Conservation (phyloP, 1,284 basidiomycete genomes). For the Leucoagaricus sp. region DNA sequence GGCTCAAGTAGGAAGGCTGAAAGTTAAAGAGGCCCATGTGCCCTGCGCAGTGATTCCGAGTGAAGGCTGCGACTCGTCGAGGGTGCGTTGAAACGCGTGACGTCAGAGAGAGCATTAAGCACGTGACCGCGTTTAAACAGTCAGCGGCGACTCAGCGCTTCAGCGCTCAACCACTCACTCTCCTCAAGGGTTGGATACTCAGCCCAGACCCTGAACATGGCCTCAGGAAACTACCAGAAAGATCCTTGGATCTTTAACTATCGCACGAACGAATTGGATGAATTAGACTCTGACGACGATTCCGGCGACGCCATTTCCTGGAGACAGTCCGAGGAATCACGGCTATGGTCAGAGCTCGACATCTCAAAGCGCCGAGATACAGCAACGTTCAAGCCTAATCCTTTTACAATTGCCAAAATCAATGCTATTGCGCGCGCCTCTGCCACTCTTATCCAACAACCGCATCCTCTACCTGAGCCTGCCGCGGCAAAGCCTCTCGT, state of each 20-base stretch:
- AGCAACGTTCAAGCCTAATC: conserved; percentile 66
- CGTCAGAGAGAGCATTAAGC: too few species aligned
- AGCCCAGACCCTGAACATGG: too few species aligned
- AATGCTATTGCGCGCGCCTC: conserved; percentile 58
- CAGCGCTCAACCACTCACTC: too few species aligned
- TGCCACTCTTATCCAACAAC: neutral
- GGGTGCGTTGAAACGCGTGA: too few species aligned
- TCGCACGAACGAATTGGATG: neutral
- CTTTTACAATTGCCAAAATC: conserved; percentile 74
- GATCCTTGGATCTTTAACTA: conserved; percentile 9
- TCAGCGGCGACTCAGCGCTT: too few species aligned
- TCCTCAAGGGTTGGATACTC: too few species aligned
- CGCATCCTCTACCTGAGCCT: neutral
- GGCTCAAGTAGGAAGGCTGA: too few species aligned
- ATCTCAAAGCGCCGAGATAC: conserved; percentile 56
- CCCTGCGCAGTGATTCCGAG: too few species aligned
- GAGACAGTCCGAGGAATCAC: conserved; percentile 25
- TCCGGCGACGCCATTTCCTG: neutral
- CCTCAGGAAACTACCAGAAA: too few species aligned
- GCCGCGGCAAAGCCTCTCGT: neutral
- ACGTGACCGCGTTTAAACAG: too few species aligned
- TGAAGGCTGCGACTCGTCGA: too few species aligned
- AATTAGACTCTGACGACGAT: neutral
- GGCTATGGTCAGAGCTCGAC: conserved; percentile 55
- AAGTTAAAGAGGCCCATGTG: too few species aligned